These are phyloP conservation scores for Trichophaea hybrida DNA, from an alignment of 2,329 filamentous ascomycete genomes.

Conservation along the genomic window DNA sequence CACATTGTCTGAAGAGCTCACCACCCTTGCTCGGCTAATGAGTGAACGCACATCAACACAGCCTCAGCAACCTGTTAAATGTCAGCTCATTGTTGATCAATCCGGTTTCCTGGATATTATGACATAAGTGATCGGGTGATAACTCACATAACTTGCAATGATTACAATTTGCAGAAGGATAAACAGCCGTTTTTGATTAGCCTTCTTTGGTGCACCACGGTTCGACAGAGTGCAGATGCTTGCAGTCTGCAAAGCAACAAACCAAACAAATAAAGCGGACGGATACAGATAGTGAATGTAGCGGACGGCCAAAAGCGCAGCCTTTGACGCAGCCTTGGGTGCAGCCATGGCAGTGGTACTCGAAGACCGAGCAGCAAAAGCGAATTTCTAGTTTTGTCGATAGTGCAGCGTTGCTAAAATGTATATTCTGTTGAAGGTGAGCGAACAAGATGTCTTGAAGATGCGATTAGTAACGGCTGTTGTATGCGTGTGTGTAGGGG, in stretches of 20 bases:
- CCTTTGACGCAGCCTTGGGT: not conserved
- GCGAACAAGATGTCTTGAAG: not conserved
- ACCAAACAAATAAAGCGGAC: conserved; percentile 43
- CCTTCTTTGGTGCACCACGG: conserved; percentile 30
- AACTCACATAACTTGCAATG: conserved; percentile 33
- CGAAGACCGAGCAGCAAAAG: not conserved
- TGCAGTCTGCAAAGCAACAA: conserved; percentile 38
- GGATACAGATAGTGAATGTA: conserved; percentile 46
- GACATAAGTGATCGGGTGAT: conserved; percentile 18
- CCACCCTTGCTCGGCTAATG: conserved; percentile 22
- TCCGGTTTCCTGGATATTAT: conserved; percentile 30
- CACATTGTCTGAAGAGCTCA: conserved; percentile 27
- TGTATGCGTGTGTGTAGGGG: too few species aligned
- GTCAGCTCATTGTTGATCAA: conserved; percentile 33
- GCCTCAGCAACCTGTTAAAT: conserved; percentile 32
- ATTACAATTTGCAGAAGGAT: conserved; percentile 32
- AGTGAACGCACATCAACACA: conserved; percentile 24
- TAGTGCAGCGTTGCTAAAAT: not conserved
- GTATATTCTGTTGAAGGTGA: not conserved
- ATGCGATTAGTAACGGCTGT: not conserved
- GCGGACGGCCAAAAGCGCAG: conserved; percentile 3
- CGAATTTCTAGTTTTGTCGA: not conserved
- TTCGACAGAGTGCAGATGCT: conserved; percentile 43
- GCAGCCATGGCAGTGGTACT: conserved; percentile 1
- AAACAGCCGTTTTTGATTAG: conserved; percentile 35